Base-by-base conservation (phyloP, 176 grass and related monocot genomes). In the Aegilops longissima region DNA sequence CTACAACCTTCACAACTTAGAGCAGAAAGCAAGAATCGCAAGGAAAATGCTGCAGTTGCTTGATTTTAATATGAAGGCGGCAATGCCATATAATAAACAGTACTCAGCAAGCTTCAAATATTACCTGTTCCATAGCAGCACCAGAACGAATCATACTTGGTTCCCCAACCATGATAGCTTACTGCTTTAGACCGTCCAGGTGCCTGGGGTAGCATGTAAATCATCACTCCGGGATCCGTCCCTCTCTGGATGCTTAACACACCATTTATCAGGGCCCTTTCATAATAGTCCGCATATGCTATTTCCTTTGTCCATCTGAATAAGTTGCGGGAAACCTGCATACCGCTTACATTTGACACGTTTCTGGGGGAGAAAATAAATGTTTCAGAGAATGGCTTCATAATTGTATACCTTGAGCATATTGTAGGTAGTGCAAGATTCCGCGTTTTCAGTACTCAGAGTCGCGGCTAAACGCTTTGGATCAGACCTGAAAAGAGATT, bases 391-490 rank as follows among this genome's bases (percentile, higher is more conserved):
- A 83, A 58, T 75, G 9, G 12, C 33, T 84, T 64, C 36, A 71
- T 69, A 52, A 35, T 27, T 89, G 35, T 66, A n/a, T 64, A 85
- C 96, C 92, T 96, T 98, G 63, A 98, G 96, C 93, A 98, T 98
- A 51, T 98, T 98, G 92, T 98, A 96, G 45, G 96, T 98, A 31
- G 96, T 98, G 70, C 96, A 98, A 24, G 96, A 98, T 87, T 98
- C 96, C 73, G 91, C 93, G 39, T 89, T 96, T 83, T 98, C 96
- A 51, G 92, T 91, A 78, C 80, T 91, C 27, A 94, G 83, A 65
- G 83, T 77, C 30, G 91, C 87, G 12, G 93, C 93, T 84, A 98
- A 88, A 86, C 83, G 93, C 61, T 96, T 98, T 73, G 97, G 92
- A 77, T 98, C 23, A 5, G 63, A 84, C 97, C 97, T 98, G 80